phyloP scores from a whole-genome alignment of 306 rosid genomes.

The Astragalus membranaceus region DNA sequence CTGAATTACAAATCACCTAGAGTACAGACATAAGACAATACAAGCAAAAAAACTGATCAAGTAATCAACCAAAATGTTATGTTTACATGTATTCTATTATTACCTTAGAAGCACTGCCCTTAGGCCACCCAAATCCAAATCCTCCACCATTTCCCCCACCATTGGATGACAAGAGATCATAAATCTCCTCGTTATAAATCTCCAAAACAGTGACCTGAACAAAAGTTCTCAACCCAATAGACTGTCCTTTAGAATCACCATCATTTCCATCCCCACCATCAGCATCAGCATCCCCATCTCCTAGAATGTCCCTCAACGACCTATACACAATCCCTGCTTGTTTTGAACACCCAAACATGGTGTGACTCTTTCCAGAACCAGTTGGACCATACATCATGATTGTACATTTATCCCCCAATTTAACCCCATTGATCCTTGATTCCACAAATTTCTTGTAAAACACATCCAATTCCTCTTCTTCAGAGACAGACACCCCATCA shows the following conservation, averaged over 20 bases:
- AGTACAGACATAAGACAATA: neutral
- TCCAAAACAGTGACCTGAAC: slow-evolving; percentile 94
- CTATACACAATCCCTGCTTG: slow-evolving; percentile 89
- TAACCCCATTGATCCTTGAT: slow-evolving; percentile 74
- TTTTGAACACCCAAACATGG: slow-evolving; percentile 86
- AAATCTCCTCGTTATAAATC: slow-evolving; percentile 95
- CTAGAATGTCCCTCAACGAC: slow-evolving; percentile 80
- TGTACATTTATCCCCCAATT: slow-evolving; percentile 83
- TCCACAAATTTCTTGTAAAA: slow-evolving; percentile 71
- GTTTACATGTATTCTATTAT: neutral
- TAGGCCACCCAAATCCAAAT: slow-evolving; percentile 82
- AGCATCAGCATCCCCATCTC: slow-evolving; percentile 45
- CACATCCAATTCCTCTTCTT: slow-evolving; percentile 63
- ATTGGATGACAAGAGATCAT: slow-evolving; percentile 70
- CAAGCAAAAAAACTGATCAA: neutral
- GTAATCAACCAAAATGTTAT: neutral
- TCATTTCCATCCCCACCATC: neutral
- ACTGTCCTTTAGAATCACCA: slow-evolving; percentile 22
- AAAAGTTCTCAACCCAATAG: slow-evolving; percentile 46
- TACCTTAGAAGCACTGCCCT: slow-evolving; percentile 78
- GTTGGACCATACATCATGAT: slow-evolving; percentile 99
- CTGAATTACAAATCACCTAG: neutral
- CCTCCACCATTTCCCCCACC: slow-evolving; percentile 65
- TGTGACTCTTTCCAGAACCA: slow-evolving; percentile 96
- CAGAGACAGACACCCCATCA: slow-evolving; percentile 87